Conservation (phyloP, 2,329 filamentous ascomycete species). For the Amphichorda felina region DNA sequence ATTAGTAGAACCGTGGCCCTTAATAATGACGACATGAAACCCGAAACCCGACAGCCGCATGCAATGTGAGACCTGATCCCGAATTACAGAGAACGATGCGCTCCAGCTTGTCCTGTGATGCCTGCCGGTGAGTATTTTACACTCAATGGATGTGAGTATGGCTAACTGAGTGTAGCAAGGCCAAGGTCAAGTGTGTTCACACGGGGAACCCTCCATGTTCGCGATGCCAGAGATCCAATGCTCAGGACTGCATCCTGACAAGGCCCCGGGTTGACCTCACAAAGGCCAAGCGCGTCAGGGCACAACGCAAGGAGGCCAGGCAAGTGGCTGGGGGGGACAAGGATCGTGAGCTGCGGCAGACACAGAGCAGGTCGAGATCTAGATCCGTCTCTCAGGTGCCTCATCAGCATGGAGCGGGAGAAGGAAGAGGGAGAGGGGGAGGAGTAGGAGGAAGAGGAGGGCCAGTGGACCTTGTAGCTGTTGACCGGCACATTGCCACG, state of each 20-base stretch:
- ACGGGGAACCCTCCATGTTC: conserved; percentile 16
- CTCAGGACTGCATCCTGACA: conserved; percentile 13
- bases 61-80: not conserved
- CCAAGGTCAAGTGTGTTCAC: conserved; percentile 22
- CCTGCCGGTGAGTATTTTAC: conserved; percentile 16
- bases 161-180: conserved; percentile 11
- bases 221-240: conserved; percentile 14
- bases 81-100: conserved; percentile 11
- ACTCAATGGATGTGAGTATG: no score
- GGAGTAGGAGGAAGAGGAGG: conserved; percentile 1
- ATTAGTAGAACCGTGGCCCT: not conserved
- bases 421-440: not conserved
- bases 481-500: conserved; percentile 10
- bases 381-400: not conserved
- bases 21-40: not conserved
- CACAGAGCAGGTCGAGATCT: not conserved
- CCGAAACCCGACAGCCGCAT: conserved; percentile 1
- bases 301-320: not conserved
- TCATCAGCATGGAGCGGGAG: not conserved
- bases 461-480: not conserved
- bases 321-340: not conserved
- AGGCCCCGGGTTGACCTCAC: conserved; percentile 7
- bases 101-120: conserved; percentile 21
- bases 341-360: not conserved
- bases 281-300: conserved; percentile 1